Base-by-base conservation (phyloP, 495 filamentous ascomycete species). In the Daldinia caldariorum region DNA sequence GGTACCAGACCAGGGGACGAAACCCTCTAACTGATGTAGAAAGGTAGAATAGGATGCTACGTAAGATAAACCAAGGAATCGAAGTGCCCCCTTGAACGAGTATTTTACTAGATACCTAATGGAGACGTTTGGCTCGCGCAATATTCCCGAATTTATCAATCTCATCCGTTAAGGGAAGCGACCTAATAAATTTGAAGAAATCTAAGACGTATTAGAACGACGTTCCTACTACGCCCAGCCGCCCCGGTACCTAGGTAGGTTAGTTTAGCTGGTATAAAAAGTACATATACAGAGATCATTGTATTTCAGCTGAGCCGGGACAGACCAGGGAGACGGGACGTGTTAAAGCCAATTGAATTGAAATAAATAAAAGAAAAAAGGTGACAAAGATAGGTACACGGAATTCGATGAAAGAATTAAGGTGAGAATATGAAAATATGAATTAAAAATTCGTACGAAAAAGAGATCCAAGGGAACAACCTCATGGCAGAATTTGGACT, bases 21-120 rank as follows among this genome's bases (percentile, higher is more conserved):
- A 67, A 67, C 61, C 16, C 32, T 20, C 34, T 57, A 39, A 47
- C 31, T 55, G 47, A 60, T 55, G 43, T 57, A 61, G 41, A 71
- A 57, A 60, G 12, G 69, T 62, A 61, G 45, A n/a, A 62, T 22
- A 49, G 55, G 54, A 71, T 71, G 57, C 68, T 54, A 71, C 62
- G 50, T 61, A 58, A 58, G 43, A 50, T 60, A 31, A 18, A 18
- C 20, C 13, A 49, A 62, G 60, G 60, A 64, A 53, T 54, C 29
- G 51, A 53, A 61, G 3, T 35, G 61, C 10, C 45, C 32, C 43
- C 32, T 37, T 51, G 56, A 39, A 29, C 54, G 61, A 61, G 34
- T 10, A 22, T 8, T 47, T 13, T 53, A 50, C 32, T 6, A 47
- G 61, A 37, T 64, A 37, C 54, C 39, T 32, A 51, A 59, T 55